These are phyloP conservation scores for Vachellia collinsii DNA, from an alignment of 306 rosid species.

Conservation along the genomic window DNA sequence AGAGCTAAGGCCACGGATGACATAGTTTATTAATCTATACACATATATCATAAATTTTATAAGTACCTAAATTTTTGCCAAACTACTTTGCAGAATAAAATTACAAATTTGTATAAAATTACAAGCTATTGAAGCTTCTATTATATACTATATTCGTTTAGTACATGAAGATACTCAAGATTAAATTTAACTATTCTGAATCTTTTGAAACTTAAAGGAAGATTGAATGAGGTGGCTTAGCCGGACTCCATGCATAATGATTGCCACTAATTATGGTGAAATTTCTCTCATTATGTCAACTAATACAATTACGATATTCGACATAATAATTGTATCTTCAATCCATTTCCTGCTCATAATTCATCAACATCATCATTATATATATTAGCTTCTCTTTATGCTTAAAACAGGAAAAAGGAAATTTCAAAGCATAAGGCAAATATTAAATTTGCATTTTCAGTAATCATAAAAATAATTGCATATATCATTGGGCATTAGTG, in stretches of 20 bases:
- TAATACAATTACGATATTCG: not conserved
- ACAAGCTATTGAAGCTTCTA: too few species aligned
- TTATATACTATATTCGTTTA: too few species aligned
- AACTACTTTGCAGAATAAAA: not conserved
- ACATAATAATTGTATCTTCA: not conserved
- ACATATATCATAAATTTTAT: too few species aligned
- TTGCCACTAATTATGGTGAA: slow-evolving; percentile 12
- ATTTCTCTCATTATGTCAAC: not conserved
- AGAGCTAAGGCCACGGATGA: not conserved
- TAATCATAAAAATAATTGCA: too few species aligned
- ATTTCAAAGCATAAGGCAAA: too few species aligned
- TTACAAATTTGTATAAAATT: too few species aligned
- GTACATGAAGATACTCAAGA: not conserved
- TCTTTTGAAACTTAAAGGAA: not conserved
- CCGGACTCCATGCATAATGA: not conserved
- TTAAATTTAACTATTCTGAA: not conserved
- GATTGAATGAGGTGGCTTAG: not conserved
- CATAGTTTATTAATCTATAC: not conserved
- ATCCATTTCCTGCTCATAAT: not conserved
- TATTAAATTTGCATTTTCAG: too few species aligned
- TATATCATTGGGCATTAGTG: too few species aligned
- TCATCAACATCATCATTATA: not conserved
- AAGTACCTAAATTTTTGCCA: not conserved
- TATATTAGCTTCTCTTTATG: not conserved
- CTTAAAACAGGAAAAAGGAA: too few species aligned